phyloP scores from a whole-genome alignment of 2,329 filamentous ascomycete genomes.

The Alternaria gansuensis region DNA sequence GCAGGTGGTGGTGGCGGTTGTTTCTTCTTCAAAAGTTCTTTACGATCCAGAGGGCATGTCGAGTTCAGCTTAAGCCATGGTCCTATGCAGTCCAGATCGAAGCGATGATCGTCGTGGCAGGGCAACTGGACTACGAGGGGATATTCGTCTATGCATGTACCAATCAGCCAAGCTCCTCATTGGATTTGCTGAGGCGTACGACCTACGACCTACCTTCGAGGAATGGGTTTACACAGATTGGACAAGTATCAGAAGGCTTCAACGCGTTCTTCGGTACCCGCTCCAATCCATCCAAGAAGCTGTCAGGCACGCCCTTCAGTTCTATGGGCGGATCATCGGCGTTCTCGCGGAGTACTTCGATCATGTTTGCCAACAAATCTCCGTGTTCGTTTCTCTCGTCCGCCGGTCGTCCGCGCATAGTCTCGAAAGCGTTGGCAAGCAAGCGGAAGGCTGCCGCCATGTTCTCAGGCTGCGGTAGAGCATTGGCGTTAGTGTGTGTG shows the following conservation, averaged over 20 bases:
- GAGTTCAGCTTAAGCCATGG: constrained; percentile 71
- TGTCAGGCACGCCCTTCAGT: constrained; percentile 68
- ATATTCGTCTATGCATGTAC: constrained; percentile 58
- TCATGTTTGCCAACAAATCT: constrained; percentile 64
- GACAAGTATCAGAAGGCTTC: constrained; percentile 63
- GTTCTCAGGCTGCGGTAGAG: constrained; percentile 68
- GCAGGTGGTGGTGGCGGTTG: constrained; percentile 55
- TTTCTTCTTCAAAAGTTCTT: constrained; percentile 65
- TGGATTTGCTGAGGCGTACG: background rate
- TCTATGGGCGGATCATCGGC: constrained; percentile 68
- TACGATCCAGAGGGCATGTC: constrained; percentile 70
- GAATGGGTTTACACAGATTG: constrained; percentile 69
- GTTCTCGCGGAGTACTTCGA: constrained; percentile 62
- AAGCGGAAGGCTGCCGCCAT: constrained; percentile 67
- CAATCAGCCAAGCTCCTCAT: constrained; percentile 28
- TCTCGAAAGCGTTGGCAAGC: constrained; percentile 68
- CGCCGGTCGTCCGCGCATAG: constrained; percentile 60
- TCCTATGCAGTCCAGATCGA: constrained; percentile 71
- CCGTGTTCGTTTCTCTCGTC: constrained; percentile 40
- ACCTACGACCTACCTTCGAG: constrained; percentile 60
- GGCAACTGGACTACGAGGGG: constrained; percentile 71
- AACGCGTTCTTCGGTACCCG: constrained; percentile 66
- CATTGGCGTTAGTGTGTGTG: constrained; percentile 64
- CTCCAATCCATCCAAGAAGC: constrained; percentile 68
- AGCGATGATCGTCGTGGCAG: constrained; percentile 68